These are phyloP conservation scores for Fusarium kyushuense DNA, from an alignment of 2,329 filamentous ascomycete species.

Conservation along the genomic window DNA sequence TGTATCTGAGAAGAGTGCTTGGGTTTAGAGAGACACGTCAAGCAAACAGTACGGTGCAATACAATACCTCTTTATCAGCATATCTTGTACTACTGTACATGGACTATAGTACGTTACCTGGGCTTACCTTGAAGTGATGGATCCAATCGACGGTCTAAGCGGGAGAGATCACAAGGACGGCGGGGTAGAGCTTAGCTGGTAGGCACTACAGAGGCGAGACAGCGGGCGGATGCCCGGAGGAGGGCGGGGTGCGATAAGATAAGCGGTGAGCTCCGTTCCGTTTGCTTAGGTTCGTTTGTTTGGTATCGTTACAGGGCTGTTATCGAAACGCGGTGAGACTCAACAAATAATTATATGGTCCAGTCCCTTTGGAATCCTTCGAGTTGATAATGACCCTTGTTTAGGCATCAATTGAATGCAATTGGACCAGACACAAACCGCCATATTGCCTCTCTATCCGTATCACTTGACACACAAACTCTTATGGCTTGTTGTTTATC, in stretches of 20 bases:
- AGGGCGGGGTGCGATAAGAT: constrained; percentile 48
- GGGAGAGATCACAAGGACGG: constrained; percentile 40
- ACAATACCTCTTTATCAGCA: constrained; percentile 23
- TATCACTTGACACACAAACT: not conserved
- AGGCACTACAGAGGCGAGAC: not conserved
- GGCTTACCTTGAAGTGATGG: constrained; percentile 24
- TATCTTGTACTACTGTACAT: constrained; percentile 26
- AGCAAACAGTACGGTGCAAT: constrained; percentile 6
- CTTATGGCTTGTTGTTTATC: constrained; percentile 19
- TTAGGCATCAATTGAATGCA: constrained; percentile 18
- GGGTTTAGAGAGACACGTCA: constrained; percentile 22
- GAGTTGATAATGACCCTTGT: not conserved
- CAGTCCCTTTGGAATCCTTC: not conserved
- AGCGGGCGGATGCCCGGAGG: constrained; percentile 33
- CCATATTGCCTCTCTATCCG: constrained; percentile 8
- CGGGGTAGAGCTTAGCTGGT: constrained; percentile 37
- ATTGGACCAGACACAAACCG: constrained; percentile 1
- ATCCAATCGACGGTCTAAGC: constrained; percentile 24
- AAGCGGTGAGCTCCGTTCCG: constrained; percentile 48
- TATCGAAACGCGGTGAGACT: constrained; percentile 39
- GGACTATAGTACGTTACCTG: not conserved
- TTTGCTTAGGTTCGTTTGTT: not conserved
- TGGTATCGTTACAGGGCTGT: constrained; percentile 2
- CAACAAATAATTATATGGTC: constrained; percentile 6
- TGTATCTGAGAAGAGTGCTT: constrained; percentile 34